These are phyloP conservation scores for Leucogyrophana mollusca DNA, from an alignment of 768 basidiomycete genomes.

Conservation along the genomic window DNA sequence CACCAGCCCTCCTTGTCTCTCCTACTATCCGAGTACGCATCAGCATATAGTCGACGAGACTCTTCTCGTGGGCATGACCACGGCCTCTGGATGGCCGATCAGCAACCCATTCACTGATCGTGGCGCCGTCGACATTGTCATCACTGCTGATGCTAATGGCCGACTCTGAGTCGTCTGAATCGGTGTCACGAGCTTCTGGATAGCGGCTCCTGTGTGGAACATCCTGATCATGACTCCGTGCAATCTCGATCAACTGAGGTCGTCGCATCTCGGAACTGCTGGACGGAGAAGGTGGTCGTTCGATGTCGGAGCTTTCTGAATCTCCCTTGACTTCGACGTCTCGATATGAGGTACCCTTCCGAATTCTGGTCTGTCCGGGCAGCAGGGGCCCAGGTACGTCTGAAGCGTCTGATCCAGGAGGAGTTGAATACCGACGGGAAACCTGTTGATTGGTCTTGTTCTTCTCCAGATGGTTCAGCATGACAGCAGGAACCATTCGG, in stretches of 20 bases:
- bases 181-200: too few species aligned
- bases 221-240: neutral
- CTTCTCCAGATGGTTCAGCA: slow-evolving; percentile 38
- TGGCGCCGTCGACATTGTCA: slow-evolving; percentile 26
- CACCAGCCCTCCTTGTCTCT: slow-evolving; percentile 14
- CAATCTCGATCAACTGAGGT: too few species aligned
- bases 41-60: slow-evolving; percentile 72
- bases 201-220: neutral
- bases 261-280: too few species aligned
- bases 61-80: slow-evolving; percentile 35
- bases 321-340: slow-evolving; percentile 56
- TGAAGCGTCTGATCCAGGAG: slow-evolving; percentile 24
- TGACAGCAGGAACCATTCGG: slow-evolving; percentile 55
- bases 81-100: slow-evolving; percentile 14
- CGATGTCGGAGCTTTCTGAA: slow-evolving; percentile 55
- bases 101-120: slow-evolving; percentile 34
- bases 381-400: slow-evolving; percentile 39
- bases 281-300: slow-evolving; percentile 2
- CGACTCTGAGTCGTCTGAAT: too few species aligned
- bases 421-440: slow-evolving; percentile 9
- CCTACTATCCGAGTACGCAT: slow-evolving; percentile 38
- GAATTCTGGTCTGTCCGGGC: slow-evolving; percentile 52
- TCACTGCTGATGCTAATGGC: slow-evolving; percentile 15
- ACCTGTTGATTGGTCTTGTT: slow-evolving; percentile 10
- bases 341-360: slow-evolving; percentile 30